These are phyloP conservation scores for Talinum fruticosum DNA, from an alignment of 148 eudicot species.

Conservation along the genomic window DNA sequence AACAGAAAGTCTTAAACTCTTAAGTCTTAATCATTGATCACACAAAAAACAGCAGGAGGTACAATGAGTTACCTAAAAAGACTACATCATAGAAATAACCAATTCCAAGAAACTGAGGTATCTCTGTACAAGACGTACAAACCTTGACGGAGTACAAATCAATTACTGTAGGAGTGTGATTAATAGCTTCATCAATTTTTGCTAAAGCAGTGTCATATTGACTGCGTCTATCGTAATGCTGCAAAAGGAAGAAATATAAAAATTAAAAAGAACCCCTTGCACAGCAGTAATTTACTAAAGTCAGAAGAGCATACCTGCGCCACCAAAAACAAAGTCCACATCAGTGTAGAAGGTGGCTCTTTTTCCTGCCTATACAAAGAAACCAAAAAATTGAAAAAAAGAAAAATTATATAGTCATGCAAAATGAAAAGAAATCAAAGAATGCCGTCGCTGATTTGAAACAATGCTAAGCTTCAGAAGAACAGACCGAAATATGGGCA, in stretches of 20 bases:
- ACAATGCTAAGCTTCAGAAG: not conserved
- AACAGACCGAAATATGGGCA: not conserved
- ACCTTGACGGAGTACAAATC: conserved; percentile 96
- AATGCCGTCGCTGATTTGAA: not conserved
- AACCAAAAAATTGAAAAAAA: not conserved
- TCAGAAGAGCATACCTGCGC: conserved; percentile 65
- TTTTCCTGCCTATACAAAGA: conserved; percentile 52
- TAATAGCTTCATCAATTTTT: conserved; percentile 87
- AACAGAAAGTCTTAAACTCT: not conserved
- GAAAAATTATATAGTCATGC: not conserved
- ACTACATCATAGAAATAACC: not conserved
- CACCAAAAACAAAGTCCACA: conserved; percentile 89
- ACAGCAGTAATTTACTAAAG: not conserved
- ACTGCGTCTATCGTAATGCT: conserved; percentile 93
- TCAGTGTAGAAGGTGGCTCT: conserved; percentile 90
- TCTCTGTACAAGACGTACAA: conserved; percentile 18
- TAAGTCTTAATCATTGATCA: not conserved
- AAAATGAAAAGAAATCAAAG: not conserved
- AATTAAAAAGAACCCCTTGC: not conserved
- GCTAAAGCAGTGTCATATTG: conserved; percentile 64
- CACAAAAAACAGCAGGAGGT: not conserved
- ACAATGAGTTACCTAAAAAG: no score
- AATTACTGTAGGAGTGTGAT: conserved; percentile 92
- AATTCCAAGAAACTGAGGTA: not conserved
- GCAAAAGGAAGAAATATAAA: conserved; percentile 21